Conservation (phyloP, 345 rosid species). For the Hevea brasiliensis region DNA sequence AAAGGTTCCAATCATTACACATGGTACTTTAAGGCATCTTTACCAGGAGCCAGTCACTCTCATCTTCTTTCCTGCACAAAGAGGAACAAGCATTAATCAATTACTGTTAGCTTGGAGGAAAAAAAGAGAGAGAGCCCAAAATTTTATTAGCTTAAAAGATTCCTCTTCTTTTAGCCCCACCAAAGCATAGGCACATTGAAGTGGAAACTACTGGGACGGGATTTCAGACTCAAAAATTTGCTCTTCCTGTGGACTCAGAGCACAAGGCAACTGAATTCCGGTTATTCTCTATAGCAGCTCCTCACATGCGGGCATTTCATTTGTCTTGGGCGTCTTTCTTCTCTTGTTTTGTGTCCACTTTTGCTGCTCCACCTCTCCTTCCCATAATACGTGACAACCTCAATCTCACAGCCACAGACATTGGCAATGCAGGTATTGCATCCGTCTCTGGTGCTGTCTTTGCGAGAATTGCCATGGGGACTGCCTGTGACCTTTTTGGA, state of each 20-base stretch:
- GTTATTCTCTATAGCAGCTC: conserved; percentile 60
- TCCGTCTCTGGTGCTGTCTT: conserved; percentile 89
- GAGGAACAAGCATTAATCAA: too few species aligned
- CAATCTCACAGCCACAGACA: conserved; percentile 78
- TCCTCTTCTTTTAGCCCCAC: too few species aligned
- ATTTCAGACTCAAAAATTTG: conserved; percentile 31
- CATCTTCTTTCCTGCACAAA: too few species aligned
- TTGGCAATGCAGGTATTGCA: conserved; percentile 89
- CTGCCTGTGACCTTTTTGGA: conserved; percentile 77
- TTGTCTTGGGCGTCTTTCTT: conserved; percentile 88
- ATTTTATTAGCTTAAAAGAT: too few species aligned
- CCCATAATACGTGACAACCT: conserved; percentile 83
- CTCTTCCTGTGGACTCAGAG: conserved; percentile 78
- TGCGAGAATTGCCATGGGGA: conserved; percentile 80
- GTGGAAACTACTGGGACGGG: not conserved
- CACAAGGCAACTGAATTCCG: conserved; percentile 76
- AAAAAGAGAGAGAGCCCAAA: too few species aligned
- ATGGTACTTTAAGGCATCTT: too few species aligned
- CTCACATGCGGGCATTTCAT: conserved; percentile 89
- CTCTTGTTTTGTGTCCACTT: conserved; percentile 78
- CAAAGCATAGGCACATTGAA: not conserved
- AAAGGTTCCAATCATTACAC: too few species aligned
- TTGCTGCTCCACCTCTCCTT: conserved; percentile 86
- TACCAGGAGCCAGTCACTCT: too few species aligned
- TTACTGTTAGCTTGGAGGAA: too few species aligned